These are phyloP conservation scores for Kockiozyma suomiensis DNA, from an alignment of 805 yeast species.

Conservation along the genomic window DNA sequence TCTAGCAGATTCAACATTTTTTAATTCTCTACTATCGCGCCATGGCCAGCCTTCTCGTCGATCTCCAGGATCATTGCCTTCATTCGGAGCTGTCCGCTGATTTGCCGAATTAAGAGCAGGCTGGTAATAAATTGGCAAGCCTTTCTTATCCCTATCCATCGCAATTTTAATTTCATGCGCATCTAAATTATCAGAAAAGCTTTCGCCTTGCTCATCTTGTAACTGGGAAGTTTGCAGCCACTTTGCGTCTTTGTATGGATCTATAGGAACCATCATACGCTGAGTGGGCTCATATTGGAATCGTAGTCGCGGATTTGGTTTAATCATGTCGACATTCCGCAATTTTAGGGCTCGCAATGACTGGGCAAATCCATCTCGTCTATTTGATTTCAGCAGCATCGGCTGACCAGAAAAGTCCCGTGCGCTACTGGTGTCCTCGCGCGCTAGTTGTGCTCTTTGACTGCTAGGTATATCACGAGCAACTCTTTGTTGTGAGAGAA, in stretches of 20 bases:
- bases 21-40: conserved; percentile 20
- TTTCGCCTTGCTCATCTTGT: not conserved
- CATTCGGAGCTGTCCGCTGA: not conserved
- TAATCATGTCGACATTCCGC: conserved; percentile 18
- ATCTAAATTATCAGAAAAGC: not conserved
- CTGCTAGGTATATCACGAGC: too few relatives aligned
- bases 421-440: too few relatives aligned
- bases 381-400: not conserved
- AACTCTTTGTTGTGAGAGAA: too few relatives aligned
- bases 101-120: not conserved
- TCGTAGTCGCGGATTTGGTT: conserved; percentile 19
- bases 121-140: too few relatives aligned
- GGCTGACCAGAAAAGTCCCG: not conserved
- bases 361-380: conserved; percentile 3
- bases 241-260: conserved; percentile 1
- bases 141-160: conserved; percentile 18
- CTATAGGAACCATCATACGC: conserved; percentile 2
- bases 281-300: conserved; percentile 23
- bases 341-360: conserved; percentile 21
- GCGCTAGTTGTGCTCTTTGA: too few relatives aligned
- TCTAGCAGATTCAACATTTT: conserved; percentile 2
- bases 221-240: not conserved
- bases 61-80: too few relatives aligned
- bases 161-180: conserved; percentile 12
- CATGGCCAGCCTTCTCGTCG: conserved; percentile 4